These are phyloP conservation scores for Talaromyces sp. DNA, from an alignment of 2,329 filamentous ascomycete genomes.

Conservation along the genomic window DNA sequence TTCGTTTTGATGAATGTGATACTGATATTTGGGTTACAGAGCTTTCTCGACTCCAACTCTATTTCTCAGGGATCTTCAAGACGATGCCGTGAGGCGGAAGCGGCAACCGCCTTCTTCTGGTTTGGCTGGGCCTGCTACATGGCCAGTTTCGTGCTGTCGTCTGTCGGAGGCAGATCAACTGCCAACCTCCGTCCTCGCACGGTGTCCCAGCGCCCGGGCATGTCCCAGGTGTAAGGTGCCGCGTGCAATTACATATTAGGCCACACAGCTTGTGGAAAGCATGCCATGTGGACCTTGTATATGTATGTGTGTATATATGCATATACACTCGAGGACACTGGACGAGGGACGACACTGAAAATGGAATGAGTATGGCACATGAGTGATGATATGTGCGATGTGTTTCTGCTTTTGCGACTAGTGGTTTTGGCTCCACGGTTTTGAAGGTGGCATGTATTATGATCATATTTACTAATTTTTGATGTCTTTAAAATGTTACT, in stretches of 20 bases:
- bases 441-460: not conserved
- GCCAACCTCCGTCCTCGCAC: constrained; percentile 29
- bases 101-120: constrained; percentile 47
- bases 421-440: not conserved
- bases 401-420: not conserved
- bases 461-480: not conserved
- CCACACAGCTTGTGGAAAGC: not conserved
- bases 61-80: constrained; percentile 41
- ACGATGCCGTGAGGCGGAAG: constrained; percentile 48
- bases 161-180: constrained; percentile 28
- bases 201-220: constrained; percentile 32
- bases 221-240: constrained; percentile 38
- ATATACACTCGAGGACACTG: not conserved
- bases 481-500: not conserved
- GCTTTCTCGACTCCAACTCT: constrained; percentile 36
- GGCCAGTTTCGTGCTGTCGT: constrained; percentile 35
- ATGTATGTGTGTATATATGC: too few species aligned
- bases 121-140: constrained; percentile 43
- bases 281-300: not conserved
- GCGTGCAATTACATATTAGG: not conserved
- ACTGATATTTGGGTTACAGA: constrained; percentile 18
- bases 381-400: not conserved
- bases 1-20: not conserved
- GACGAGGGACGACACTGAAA: not conserved
- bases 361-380: not conserved